Conservation (phyloP, 768 basidiomycete species). For the Naganishia vishniacii region DNA sequence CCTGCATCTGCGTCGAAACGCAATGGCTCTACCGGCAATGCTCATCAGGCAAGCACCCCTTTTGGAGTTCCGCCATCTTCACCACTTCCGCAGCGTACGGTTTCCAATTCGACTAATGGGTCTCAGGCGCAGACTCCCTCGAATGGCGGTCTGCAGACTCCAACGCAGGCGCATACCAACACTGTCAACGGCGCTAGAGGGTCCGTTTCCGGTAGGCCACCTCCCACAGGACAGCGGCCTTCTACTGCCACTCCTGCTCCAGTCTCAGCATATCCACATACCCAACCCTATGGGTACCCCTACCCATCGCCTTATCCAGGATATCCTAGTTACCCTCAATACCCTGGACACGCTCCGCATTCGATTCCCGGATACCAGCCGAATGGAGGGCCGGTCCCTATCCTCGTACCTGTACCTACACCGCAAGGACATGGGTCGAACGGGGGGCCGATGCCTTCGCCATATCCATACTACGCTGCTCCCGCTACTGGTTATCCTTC, state of each 20-base stretch:
- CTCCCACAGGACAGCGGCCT: conserved; percentile 5
- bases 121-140: conserved; percentile 11
- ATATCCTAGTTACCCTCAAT: neutral
- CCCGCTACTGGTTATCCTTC: neutral
- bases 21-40: neutral
- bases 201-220: neutral
- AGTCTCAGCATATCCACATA: neutral
- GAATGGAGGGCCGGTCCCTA: neutral
- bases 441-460: neutral
- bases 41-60: conserved; percentile 7
- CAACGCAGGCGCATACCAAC: conserved; percentile 4
- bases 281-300: conserved; percentile 10
- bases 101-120: neutral
- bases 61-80: neutral
- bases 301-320: conserved; percentile 10
- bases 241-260: conserved; percentile 8
- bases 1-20: neutral
- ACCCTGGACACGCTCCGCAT: conserved; percentile 4
- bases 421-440: neutral
- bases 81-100: conserved; percentile 10
- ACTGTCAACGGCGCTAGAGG: neutral
- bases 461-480: conserved; percentile 3
- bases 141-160: conserved; percentile 1
- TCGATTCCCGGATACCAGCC: neutral
- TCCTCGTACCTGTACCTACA: conserved; percentile 7